Conservation (phyloP, 495 filamentous ascomycete genomes). For the Gamarada debralockiae region DNA sequence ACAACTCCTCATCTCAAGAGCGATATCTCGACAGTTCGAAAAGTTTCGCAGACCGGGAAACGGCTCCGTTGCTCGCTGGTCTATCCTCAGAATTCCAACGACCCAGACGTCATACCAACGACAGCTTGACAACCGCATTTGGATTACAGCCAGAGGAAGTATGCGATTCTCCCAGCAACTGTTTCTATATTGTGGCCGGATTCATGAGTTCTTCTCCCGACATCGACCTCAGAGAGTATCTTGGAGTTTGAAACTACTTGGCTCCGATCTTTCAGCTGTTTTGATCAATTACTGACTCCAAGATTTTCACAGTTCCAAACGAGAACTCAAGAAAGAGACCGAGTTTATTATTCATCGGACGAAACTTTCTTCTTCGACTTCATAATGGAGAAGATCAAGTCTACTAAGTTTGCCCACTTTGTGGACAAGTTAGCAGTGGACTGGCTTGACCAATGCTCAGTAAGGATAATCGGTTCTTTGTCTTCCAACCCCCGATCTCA, state of each 20-base stretch:
- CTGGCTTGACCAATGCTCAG: constrained; percentile 77
- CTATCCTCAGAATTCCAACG: neutral
- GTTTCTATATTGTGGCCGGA: too few species aligned
- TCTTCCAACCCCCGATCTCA: too few species aligned
- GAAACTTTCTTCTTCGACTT: constrained; percentile 19
- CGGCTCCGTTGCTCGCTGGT: constrained; percentile 13
- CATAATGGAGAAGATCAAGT: constrained; percentile 27
- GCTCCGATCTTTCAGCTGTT: too few species aligned
- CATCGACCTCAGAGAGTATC: too few species aligned
- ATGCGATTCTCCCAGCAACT: too few species aligned
- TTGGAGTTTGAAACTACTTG: too few species aligned
- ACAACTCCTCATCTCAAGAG: neutral
- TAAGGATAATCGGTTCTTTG: too few species aligned
- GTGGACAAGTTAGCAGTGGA: constrained; percentile 63
- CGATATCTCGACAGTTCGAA: neutral
- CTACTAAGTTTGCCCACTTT: constrained; percentile 18
- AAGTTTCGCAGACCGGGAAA: constrained; percentile 7
- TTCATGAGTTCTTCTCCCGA: too few species aligned
- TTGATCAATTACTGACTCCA: too few species aligned
- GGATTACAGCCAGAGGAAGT: neutral
- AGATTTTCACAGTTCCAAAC: neutral
- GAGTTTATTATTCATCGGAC: constrained; percentile 17
- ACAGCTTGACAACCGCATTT: neutral
- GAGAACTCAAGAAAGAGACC: neutral
- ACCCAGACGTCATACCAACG: neutral